Conservation (phyloP, 1,284 basidiomycete species). For the Uromyces viciae-fabae region DNA sequence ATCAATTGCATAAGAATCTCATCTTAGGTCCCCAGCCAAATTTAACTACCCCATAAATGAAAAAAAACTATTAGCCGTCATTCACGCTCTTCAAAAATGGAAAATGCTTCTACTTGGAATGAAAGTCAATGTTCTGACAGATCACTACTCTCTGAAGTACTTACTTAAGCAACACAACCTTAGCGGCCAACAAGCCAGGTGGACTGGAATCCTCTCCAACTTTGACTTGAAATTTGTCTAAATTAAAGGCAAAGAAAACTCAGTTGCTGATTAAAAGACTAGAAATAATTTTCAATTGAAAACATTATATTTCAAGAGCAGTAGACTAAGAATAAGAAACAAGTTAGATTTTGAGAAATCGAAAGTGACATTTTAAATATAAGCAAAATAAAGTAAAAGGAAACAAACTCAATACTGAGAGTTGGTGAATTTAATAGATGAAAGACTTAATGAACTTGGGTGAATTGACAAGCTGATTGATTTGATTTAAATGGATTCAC, state of each 20-base stretch:
- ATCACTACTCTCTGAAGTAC: not conserved
- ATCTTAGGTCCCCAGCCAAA: constrained; percentile 53
- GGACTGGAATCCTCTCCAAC: not conserved
- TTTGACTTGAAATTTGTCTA: not conserved
- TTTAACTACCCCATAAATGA: constrained; percentile 60
- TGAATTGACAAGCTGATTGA: too few species aligned
- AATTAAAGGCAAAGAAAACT: not conserved
- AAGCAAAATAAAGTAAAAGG: too few species aligned
- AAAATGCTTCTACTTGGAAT: not conserved
- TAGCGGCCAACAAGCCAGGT: not conserved
- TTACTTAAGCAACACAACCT: not conserved
- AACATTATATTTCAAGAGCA: too few species aligned
- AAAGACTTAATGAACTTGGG: too few species aligned
- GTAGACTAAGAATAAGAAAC: too few species aligned
- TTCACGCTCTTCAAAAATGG: constrained; percentile 54
- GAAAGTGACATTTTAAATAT: too few species aligned
- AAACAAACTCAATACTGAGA: too few species aligned
- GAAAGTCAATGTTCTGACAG: not conserved
- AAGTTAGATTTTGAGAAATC: too few species aligned
- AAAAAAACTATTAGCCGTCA: constrained; percentile 57
- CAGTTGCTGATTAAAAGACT: too few species aligned
- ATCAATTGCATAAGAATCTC: constrained; percentile 49
- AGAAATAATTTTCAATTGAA: too few species aligned
- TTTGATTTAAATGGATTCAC: too few species aligned
- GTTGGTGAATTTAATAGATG: too few species aligned